Conservation (phyloP, 2,329 filamentous ascomycete genomes). For the Fusarium chaquense region DNA sequence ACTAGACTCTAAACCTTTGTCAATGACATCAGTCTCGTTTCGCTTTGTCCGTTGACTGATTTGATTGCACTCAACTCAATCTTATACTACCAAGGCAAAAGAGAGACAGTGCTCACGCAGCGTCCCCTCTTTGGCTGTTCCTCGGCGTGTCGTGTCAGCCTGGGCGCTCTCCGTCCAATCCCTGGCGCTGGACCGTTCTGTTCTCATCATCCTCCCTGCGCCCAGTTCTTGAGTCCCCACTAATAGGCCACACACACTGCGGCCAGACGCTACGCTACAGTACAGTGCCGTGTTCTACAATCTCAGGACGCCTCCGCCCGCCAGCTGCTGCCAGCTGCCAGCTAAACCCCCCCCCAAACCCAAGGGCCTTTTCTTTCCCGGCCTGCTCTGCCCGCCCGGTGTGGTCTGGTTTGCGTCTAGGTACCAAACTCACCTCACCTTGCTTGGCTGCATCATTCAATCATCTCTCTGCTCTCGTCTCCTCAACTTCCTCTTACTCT, state of each 20-base stretch:
- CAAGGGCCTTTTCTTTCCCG: conserved; percentile 11
- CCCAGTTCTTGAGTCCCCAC: conserved; percentile 23
- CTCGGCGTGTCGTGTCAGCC: conserved; percentile 50
- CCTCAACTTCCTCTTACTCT: conserved; percentile 22
- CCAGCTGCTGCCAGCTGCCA: conserved; percentile 37
- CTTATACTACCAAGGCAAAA: conserved; percentile 22
- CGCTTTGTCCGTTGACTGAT: conserved; percentile 25
- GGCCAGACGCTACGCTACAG: conserved; percentile 29
- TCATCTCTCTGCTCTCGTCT: conserved; percentile 25
- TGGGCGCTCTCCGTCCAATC: conserved; percentile 50
- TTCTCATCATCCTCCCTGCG: conserved; percentile 46
- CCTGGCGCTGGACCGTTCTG: conserved; percentile 28
- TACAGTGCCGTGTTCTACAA: conserved; percentile 7
- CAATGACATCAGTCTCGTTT: conserved; percentile 35
- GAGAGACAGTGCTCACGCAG: conserved; percentile 31
- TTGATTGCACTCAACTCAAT: conserved; percentile 19
- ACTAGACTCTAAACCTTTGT: neutral
- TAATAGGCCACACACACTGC: conserved; percentile 44
- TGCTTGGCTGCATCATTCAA: conserved; percentile 45
- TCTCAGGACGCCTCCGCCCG: conserved; percentile 23
- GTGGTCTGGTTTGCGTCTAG: neutral
- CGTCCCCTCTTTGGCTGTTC: conserved; percentile 25
- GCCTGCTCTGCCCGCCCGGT: neutral
- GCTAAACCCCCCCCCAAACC: neutral
- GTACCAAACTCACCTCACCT: conserved; percentile 27